These are phyloP conservation scores for Chaetothyriales sp. DNA, from an alignment of 2,329 filamentous ascomycete genomes.

Conservation along the genomic window DNA sequence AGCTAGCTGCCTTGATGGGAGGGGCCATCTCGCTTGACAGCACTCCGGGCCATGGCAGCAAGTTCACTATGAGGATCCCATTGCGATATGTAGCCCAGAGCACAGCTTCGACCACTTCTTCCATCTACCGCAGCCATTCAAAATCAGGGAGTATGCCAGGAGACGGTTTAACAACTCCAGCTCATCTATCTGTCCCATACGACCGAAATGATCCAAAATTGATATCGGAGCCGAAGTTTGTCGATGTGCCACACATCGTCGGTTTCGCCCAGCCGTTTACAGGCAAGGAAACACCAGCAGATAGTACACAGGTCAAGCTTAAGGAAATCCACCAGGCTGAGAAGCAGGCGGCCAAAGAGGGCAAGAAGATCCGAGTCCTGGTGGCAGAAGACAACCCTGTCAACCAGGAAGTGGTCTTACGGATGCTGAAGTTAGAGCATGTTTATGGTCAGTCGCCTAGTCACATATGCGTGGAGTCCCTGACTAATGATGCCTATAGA, in stretches of 20 bases:
- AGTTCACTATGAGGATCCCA: constrained; percentile 70
- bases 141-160: constrained; percentile 14
- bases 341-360: constrained; percentile 40
- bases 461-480: constrained; percentile 36
- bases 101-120: constrained; percentile 28
- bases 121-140: constrained; percentile 10
- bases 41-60: constrained; percentile 57
- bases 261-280: constrained; percentile 19
- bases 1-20: constrained; percentile 69
- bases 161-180: constrained; percentile 8
- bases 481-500: constrained; percentile 48
- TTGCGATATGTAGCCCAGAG: constrained; percentile 59
- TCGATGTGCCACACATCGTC: constrained; percentile 16
- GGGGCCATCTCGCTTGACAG: constrained; percentile 60
- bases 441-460: constrained; percentile 26
- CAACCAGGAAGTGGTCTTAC: constrained; percentile 47
- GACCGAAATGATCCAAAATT: not conserved
- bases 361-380: constrained; percentile 57
- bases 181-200: not conserved
- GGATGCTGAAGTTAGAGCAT: constrained; percentile 41
- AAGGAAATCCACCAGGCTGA: constrained; percentile 51
- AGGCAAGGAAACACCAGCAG: constrained; percentile 23
- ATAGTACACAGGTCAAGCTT: constrained; percentile 45
- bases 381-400: constrained; percentile 68
- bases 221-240: constrained; percentile 4